Evolutionary conservation across 208 protist species (phyloP).

Genomic region (Naegleria gruberi): DNA sequence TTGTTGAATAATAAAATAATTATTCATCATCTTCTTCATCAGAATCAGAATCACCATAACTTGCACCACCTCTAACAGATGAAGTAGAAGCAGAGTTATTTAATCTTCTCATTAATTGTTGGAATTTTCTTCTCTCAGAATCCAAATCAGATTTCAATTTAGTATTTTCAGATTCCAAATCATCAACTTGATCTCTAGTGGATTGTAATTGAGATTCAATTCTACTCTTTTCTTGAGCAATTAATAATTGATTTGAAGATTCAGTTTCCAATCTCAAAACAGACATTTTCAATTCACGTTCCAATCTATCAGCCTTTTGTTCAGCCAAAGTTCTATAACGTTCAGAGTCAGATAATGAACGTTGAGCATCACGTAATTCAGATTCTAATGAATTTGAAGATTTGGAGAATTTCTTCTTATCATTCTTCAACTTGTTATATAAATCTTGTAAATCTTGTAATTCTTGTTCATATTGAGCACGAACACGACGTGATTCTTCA

Average conservation of each 20-base stretch:
- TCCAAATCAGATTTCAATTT: constrained; percentile 10
- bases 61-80: background rate
- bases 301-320: background rate
- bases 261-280: background rate
- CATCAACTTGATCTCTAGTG: no score
- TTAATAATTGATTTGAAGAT: background rate
- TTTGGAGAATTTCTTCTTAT: background rate
- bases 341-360: background rate
- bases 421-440: background rate
- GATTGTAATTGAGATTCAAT: background rate
- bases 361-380: background rate
- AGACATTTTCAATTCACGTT: background rate
- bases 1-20: no score
- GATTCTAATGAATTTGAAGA: background rate
- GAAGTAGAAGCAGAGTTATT: background rate
- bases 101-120: background rate
- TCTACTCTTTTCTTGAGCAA: background rate
- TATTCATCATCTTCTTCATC: background rate
- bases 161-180: background rate
- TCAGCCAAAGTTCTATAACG: background rate
- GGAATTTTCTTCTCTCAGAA: background rate
- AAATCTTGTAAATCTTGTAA: background rate
- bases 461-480: background rate
- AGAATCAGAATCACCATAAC: background rate
- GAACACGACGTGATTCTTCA: background rate